A percentile compares a stretch with the other conserved stretches of the same genome.
phyloP scores from a whole-genome alignment of 257 asterid genomes.

The Marsdenia floribunda region DNA sequence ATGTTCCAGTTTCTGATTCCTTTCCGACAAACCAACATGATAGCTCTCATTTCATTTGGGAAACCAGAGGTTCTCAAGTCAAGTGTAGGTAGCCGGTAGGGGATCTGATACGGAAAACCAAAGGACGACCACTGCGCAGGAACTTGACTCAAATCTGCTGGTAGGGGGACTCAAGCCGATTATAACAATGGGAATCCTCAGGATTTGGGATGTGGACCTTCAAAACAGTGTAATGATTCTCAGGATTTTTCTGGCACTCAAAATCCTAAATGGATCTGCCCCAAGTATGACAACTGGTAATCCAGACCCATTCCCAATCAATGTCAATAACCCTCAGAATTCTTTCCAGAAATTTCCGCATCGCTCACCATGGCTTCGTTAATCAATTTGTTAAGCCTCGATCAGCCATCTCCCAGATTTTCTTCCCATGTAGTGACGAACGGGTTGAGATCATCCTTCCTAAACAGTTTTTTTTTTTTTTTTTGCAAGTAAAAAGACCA shows the following conservation, averaged over 20 bases:
- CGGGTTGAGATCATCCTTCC: no score
- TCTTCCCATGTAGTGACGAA: no score
- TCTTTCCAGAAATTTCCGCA: constrained; percentile 58
- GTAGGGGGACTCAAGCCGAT: constrained; percentile 54
- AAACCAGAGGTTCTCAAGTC: constrained; percentile 54
- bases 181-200: constrained; percentile 42
- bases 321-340: constrained; percentile 34
- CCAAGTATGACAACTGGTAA: constrained; percentile 28
- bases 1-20: constrained; percentile 34
- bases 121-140: constrained; percentile 57
- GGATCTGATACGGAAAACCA: constrained; percentile 61
- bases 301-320: constrained; percentile 40
- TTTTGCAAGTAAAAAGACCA: no score
- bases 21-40: constrained; percentile 39
- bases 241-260: constrained; percentile 41
- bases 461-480: no score
- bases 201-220: constrained; percentile 43
- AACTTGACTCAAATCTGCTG: constrained; percentile 32
- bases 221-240: constrained; percentile 53
- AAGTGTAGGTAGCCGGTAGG: no score
- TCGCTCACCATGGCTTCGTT: no score
- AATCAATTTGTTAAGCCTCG: no score
- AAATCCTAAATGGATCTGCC: constrained; percentile 43
- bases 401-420: no score
- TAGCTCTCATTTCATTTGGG: constrained; percentile 40